phyloP scores from a whole-genome alignment of 2,329 filamentous ascomycete species.

The Aspergillus bombycis region DNA sequence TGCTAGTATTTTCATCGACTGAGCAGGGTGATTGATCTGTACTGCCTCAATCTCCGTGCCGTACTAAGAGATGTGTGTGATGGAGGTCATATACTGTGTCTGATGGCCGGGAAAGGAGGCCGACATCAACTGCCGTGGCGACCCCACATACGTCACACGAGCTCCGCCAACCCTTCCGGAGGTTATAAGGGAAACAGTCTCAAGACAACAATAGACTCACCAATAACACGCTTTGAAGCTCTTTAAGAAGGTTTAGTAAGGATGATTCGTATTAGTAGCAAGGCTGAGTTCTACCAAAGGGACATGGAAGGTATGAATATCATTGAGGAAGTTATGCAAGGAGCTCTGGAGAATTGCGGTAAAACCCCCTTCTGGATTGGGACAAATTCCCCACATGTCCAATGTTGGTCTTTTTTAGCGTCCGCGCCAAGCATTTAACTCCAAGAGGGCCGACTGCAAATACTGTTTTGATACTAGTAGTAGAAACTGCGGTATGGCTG shows the following conservation, averaged over 20 bases:
- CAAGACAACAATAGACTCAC: background rate
- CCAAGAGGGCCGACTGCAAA: background rate
- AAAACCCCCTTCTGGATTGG: background rate
- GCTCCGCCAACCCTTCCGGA: background rate
- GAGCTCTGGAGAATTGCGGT: background rate
- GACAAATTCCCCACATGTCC: background rate
- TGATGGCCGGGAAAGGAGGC: conserved; percentile 1
- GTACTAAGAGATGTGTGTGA: background rate
- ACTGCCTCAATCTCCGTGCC: background rate
- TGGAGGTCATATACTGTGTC: background rate
- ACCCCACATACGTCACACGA: conserved; percentile 11
- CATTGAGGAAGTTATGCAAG: background rate
- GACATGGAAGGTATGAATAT: background rate
- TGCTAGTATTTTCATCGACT: background rate
- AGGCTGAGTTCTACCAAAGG: background rate
- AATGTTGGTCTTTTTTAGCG: background rate
- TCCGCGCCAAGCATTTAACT: background rate
- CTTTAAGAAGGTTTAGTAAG: background rate
- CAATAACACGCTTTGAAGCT: background rate
- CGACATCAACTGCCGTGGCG: conserved; percentile 24
- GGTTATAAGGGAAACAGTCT: background rate
- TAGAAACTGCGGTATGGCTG: no score
- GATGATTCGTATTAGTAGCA: background rate
- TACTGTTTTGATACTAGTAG: no score
- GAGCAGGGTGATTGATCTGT: background rate